These are phyloP conservation scores for Aureobasidium sp. DNA, from an alignment of 2,329 filamentous ascomycete species.

Conservation along the genomic window DNA sequence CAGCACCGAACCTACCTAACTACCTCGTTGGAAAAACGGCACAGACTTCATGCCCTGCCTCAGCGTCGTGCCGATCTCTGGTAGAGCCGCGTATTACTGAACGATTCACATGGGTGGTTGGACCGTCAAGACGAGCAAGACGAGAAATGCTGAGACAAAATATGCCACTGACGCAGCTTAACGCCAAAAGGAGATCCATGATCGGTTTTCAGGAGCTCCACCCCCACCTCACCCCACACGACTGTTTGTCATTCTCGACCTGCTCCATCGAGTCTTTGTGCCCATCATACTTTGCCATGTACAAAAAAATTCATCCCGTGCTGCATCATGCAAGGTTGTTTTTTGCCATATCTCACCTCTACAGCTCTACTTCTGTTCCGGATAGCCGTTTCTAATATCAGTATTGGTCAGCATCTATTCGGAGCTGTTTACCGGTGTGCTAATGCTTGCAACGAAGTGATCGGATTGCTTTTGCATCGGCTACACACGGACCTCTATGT, in stretches of 20 bases:
- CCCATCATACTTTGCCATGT: neutral
- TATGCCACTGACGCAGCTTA: slow-evolving; percentile 2
- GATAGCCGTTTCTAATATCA: neutral
- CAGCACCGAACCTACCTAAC: neutral
- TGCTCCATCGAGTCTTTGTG: neutral
- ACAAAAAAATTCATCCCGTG: neutral
- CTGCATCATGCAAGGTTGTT: neutral
- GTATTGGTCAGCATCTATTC: neutral
- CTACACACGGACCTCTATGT: neutral
- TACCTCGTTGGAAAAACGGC: neutral
- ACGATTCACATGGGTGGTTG: neutral
- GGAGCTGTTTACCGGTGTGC: neutral
- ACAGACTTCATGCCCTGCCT: neutral
- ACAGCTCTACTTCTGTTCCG: neutral
- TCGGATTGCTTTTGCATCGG: neutral
- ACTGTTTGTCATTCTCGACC: neutral
- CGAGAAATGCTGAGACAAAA: neutral
- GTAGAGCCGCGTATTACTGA: neutral
- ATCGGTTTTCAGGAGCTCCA: neutral
- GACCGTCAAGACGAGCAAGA: neutral
- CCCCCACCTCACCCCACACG: slow-evolving; percentile 2
- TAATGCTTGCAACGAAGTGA: neutral
- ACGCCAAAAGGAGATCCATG: neutral
- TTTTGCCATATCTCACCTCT: neutral
- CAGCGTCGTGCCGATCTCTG: neutral